Percentiles rank a stretch among this genome's conserved stretches.
phyloP scores from a whole-genome alignment of 257 asterid genomes.

The Solanum pimpinellifolium region DNA sequence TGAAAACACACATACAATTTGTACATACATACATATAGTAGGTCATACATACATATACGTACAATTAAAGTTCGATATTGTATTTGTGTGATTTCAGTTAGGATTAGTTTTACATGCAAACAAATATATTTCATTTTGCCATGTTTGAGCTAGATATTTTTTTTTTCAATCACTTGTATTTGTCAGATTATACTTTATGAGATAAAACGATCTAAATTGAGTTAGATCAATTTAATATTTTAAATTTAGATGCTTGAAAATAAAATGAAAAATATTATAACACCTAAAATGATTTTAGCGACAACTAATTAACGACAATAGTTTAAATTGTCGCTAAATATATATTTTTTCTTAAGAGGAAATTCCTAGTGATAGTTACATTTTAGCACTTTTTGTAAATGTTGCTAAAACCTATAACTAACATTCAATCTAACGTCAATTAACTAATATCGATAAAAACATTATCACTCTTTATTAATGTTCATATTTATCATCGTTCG shows the following conservation, averaged over 20 bases:
- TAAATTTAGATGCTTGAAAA: no score
- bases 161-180: not conserved
- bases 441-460: not conserved
- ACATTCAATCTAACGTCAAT: not conserved
- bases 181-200: no score
- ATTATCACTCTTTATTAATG: no score
- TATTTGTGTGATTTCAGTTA: not conserved
- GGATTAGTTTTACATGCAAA: not conserved
- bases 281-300: not conserved
- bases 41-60: no score
- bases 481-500: no score
- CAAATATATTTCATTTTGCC: not conserved
- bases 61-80: no score
- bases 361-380: not conserved
- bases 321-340: not conserved
- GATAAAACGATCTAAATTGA: not conserved
- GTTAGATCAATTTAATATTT: no score
- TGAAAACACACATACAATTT: not conserved
- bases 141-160: not conserved
- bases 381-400: not conserved
- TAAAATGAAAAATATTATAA: no score
- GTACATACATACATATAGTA: no score
- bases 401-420: not conserved
- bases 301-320: no score
- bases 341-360: no score